Conservation (phyloP, 352 stramenopile genomes). For the Halophytophthora batemanensis region DNA sequence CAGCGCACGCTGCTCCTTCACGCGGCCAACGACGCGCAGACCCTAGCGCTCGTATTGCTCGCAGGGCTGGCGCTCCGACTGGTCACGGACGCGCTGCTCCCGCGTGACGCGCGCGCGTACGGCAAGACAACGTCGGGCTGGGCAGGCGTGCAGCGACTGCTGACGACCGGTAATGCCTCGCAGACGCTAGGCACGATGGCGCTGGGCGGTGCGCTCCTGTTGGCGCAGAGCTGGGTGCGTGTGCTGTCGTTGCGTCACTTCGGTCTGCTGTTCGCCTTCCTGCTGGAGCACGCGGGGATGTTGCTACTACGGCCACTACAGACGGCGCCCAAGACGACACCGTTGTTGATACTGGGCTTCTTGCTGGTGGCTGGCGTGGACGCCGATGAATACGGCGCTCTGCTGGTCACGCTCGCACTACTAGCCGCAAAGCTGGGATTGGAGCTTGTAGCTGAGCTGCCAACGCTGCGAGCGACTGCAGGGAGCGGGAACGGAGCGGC, state of each 20-base stretch:
- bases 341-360: constrained; percentile 44
- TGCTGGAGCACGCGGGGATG: constrained; percentile 49
- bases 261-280: constrained; percentile 65
- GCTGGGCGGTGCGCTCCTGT: constrained; percentile 32
- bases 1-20: constrained; percentile 17
- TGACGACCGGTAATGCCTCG: constrained; percentile 7
- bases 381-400: constrained; percentile 59
- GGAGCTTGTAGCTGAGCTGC: constrained; percentile 15
- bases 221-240: constrained; percentile 45
- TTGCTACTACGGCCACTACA: constrained; percentile 47
- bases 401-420: constrained; percentile 51
- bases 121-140: not conserved
- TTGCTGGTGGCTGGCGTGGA: constrained; percentile 61
- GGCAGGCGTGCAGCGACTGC: constrained; percentile 1
- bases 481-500: constrained; percentile 23
- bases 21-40: constrained; percentile 24
- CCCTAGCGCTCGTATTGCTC: constrained; percentile 30
- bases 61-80: constrained; percentile 25
- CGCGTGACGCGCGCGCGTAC: not conserved
- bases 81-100: constrained; percentile 1
- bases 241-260: constrained; percentile 64
- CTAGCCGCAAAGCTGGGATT: constrained; percentile 43
- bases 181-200: constrained; percentile 20
- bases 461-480: constrained; percentile 12
- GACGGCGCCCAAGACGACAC: constrained; percentile 12